These are phyloP conservation scores for Somion occarium DNA, from an alignment of 1,284 basidiomycete genomes.

Conservation along the genomic window DNA sequence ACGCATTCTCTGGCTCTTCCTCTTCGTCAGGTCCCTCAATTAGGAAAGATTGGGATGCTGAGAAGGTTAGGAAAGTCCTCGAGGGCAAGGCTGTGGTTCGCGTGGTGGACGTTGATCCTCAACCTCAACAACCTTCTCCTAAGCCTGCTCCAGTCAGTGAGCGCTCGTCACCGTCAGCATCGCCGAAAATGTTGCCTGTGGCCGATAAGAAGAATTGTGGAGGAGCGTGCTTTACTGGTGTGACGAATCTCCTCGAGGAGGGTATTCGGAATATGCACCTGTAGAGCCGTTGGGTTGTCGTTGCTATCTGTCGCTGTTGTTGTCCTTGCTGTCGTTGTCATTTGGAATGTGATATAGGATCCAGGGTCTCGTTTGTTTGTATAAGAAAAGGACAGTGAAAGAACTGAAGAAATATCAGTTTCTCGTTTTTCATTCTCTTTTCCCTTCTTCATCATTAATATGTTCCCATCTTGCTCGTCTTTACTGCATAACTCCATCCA, in stretches of 20 bases:
- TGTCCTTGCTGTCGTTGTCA: neutral
- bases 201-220: neutral
- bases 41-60: constrained; percentile 52
- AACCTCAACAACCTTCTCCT: neutral
- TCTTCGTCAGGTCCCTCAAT: constrained; percentile 20
- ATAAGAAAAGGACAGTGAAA: neutral
- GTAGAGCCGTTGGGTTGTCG: neutral
- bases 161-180: neutral
- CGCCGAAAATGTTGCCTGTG: neutral
- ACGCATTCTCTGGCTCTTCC: constrained; percentile 60
- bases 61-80: constrained; percentile 71
- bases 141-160: neutral
- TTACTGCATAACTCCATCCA: no score
- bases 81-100: constrained; percentile 72
- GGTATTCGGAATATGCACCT: constrained; percentile 2
- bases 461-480: no score
- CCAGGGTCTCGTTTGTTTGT: neutral
- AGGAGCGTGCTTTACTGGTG: neutral
- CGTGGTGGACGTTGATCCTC: constrained; percentile 67
- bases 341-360: neutral
- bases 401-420: neutral
- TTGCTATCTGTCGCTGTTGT: neutral
- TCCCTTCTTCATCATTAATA: no score
- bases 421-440: neutral
- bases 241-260: neutral